phyloP scores from a whole-genome alignment of 805 yeast genomes.

The Metschnikowia peoriensis region DNA sequence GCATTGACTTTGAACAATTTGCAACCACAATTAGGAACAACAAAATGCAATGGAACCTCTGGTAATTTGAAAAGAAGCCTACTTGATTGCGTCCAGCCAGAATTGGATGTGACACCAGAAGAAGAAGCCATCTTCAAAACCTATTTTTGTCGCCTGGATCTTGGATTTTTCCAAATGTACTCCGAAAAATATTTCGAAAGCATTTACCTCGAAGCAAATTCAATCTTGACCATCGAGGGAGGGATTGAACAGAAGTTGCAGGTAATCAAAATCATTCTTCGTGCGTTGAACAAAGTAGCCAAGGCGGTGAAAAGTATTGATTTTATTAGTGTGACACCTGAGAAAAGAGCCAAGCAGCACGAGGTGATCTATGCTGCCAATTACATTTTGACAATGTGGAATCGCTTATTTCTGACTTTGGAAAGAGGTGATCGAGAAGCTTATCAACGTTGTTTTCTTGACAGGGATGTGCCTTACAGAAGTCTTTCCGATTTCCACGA shows the following conservation, averaged over 20 bases:
- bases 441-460: not conserved
- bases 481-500: not conserved
- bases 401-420: not conserved
- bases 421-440: not conserved
- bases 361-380: not conserved
- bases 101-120: not conserved
- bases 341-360: not conserved
- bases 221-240: too few relatives aligned
- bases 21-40: not conserved
- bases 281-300: constrained; percentile 1
- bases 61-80: not conserved
- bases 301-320: not conserved
- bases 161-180: not conserved
- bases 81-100: not conserved
- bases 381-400: constrained; percentile 4
- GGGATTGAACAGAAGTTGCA: not conserved
- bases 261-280: not conserved
- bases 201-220: not conserved
- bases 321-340: not conserved
- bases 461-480: not conserved
- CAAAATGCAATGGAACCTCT: not conserved
- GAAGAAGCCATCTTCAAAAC: not conserved
- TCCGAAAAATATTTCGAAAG: constrained; percentile 1
- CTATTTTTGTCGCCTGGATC: not conserved
- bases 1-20: too few relatives aligned